Evolutionary conservation across 148 eudicot genomes (phyloP).

Genomic region (Rhododendron ferrugineum): DNA sequence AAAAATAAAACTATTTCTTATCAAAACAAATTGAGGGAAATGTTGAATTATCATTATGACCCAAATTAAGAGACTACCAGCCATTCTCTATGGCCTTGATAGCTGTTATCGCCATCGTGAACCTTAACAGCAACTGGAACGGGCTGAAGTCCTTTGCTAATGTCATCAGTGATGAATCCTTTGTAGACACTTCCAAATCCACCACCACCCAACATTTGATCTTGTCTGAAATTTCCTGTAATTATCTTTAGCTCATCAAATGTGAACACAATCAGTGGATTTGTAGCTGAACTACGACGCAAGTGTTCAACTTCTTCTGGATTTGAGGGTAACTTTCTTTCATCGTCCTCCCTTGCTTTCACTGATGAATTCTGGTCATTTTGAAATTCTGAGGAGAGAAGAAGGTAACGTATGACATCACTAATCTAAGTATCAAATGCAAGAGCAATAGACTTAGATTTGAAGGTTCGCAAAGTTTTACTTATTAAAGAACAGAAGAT

Average conservation of each 20-base stretch:
- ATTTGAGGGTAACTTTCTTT: constrained; percentile 63
- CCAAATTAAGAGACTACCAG: constrained; percentile 36
- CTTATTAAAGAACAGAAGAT: neutral
- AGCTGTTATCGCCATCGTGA: constrained; percentile 77
- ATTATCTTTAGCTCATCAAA: constrained; percentile 60
- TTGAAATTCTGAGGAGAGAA: constrained; percentile 35
- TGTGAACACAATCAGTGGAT: constrained; percentile 58
- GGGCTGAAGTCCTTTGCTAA: constrained; percentile 40
- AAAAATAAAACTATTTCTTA: neutral
- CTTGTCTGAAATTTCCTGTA: constrained; percentile 69
- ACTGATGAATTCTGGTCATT: constrained; percentile 26
- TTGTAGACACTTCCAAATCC: constrained; percentile 92
- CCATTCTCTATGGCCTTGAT: constrained; percentile 92
- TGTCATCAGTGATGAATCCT: constrained; percentile 49
- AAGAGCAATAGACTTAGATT: neutral
- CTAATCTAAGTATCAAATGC: neutral
- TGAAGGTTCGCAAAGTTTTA: neutral
- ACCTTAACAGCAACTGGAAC: constrained; percentile 86
- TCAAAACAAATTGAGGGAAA: neutral
- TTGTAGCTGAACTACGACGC: constrained; percentile 54
- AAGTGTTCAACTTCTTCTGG: constrained; percentile 84
- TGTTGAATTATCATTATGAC: neutral
- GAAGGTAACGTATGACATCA: neutral
- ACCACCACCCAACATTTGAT: constrained; percentile 77
- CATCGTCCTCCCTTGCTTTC: constrained; percentile 27